phyloP scores from a whole-genome alignment of 177 flowering plant species.

The Vitis hybrid region DNA sequence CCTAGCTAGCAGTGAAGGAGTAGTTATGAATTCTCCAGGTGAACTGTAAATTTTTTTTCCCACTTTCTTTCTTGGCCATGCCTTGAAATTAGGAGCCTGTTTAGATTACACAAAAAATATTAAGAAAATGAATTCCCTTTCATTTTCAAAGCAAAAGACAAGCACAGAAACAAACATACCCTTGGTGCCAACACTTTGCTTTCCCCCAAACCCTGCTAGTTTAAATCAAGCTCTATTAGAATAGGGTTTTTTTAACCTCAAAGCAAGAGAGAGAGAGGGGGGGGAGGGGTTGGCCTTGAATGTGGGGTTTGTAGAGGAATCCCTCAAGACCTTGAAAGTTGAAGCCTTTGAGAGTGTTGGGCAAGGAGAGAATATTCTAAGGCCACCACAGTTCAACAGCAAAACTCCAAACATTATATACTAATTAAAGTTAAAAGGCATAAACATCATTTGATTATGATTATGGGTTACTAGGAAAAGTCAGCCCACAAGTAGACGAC shows the following conservation, averaged over 20 bases:
- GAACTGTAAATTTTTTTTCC: neutral
- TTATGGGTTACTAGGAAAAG: conserved; percentile 62
- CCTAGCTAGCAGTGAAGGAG: neutral
- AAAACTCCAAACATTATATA: conserved; percentile 62
- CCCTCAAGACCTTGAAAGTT: conserved; percentile 47
- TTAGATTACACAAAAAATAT: conserved; percentile 16
- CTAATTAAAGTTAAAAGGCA: conserved; percentile 42
- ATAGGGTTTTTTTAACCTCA: neutral
- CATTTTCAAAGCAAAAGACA: conserved; percentile 23
- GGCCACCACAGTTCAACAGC: conserved; percentile 57
- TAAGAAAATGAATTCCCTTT: neutral
- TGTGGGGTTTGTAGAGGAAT: conserved; percentile 28
- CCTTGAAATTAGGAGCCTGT: conserved; percentile 19
- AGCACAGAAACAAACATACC: conserved; percentile 67
- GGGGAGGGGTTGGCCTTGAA: neutral
- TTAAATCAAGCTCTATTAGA: conserved; percentile 1
- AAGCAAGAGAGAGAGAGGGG: conserved; percentile 1
- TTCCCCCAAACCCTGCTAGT: conserved; percentile 44
- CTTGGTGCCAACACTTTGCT: conserved; percentile 72
- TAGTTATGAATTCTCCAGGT: conserved; percentile 11
- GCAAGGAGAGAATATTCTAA: conserved; percentile 76
- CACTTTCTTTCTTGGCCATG: conserved; percentile 6
- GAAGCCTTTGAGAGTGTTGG: conserved; percentile 48
- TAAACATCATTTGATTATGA: conserved; percentile 85
- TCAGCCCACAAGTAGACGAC: conserved; percentile 93